Percentiles rank a stretch among this genome's conserved stretches.
Conservation (phyloP, 2,329 filamentous ascomycete genomes). For the Chaetothyriales sp. region DNA sequence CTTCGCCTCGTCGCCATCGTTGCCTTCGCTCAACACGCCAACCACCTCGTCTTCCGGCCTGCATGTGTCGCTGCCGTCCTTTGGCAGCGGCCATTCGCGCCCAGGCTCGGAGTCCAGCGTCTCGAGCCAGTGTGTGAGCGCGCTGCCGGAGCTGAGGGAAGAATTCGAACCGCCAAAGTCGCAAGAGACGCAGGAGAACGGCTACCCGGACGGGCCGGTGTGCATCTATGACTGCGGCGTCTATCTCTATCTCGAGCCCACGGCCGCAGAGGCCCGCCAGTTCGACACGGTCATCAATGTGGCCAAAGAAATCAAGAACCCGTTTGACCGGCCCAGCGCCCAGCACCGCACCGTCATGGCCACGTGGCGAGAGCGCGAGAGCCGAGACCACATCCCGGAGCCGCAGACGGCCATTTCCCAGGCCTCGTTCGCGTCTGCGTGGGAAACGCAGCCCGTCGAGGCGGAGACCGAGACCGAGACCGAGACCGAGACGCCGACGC, state of each 20-base stretch:
- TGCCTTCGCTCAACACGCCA: slow-evolving; percentile 40
- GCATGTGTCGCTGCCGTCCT: slow-evolving; percentile 22
- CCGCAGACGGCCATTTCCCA: slow-evolving; percentile 34
- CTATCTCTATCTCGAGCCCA: slow-evolving; percentile 51
- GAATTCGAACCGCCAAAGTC: slow-evolving; percentile 42
- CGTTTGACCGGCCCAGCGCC: slow-evolving; percentile 31
- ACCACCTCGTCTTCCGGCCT: slow-evolving; percentile 37
- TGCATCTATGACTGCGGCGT: slow-evolving; percentile 50
- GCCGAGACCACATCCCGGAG: slow-evolving; percentile 27
- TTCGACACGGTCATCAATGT: slow-evolving; percentile 55
- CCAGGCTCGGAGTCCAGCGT: slow-evolving; percentile 15
- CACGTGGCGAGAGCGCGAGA: slow-evolving; percentile 32
- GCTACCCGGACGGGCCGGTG: slow-evolving; percentile 51
- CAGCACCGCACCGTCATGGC: slow-evolving; percentile 28
- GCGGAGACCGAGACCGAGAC: slow-evolving; percentile 12
- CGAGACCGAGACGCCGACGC: slow-evolving; percentile 19
- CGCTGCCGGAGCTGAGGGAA: slow-evolving; percentile 37
- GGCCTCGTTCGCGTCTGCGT: slow-evolving; percentile 37
- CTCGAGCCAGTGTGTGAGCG: slow-evolving; percentile 14
- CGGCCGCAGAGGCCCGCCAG: slow-evolving; percentile 42
- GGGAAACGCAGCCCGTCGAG: slow-evolving; percentile 28
- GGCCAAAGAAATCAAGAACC: slow-evolving; percentile 51
- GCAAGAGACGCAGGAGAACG: slow-evolving; percentile 47
- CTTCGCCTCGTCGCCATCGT: slow-evolving; percentile 48
- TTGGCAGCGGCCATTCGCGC: slow-evolving; percentile 6